phyloP scores from a whole-genome alignment of 2,329 filamentous ascomycete species.

The Aspergillus latus region DNA sequence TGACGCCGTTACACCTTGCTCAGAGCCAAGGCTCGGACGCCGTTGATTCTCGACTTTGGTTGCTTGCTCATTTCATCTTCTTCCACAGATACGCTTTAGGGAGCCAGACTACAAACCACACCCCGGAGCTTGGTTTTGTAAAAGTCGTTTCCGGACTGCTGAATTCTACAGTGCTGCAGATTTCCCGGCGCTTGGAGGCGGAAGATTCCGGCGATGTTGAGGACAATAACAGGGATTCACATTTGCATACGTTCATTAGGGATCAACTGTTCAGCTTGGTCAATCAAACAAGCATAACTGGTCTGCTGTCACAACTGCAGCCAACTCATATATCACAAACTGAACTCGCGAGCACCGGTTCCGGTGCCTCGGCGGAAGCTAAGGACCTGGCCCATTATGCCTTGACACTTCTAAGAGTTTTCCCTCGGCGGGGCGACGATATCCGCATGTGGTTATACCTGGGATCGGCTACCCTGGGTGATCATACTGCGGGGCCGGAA shows the following conservation, averaged over 20 bases:
- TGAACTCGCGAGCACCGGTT: slow-evolving; percentile 23
- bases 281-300: slow-evolving; percentile 71
- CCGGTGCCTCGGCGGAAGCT: slow-evolving; percentile 57
- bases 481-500: slow-evolving; percentile 34
- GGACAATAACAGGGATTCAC: slow-evolving; percentile 30
- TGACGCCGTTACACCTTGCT: slow-evolving; percentile 34
- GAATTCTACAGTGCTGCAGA: slow-evolving; percentile 56
- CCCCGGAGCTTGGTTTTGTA: slow-evolving; percentile 56
- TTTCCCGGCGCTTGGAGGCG: slow-evolving; percentile 52
- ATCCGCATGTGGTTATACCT: slow-evolving; percentile 93
- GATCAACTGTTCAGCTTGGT: slow-evolving; percentile 69
- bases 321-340: slow-evolving; percentile 26
- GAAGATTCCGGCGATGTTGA: slow-evolving; percentile 33
- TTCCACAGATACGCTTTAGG: slow-evolving; percentile 53
- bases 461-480: slow-evolving; percentile 57
- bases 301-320: slow-evolving; percentile 53
- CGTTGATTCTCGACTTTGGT: slow-evolving; percentile 51
- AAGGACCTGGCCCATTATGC: slow-evolving; percentile 82
- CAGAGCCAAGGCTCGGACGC: slow-evolving; percentile 34
- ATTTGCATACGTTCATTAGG: slow-evolving; percentile 57
- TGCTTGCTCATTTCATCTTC: slow-evolving; percentile 61
- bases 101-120: slow-evolving; percentile 37
- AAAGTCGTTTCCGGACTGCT: slow-evolving; percentile 56
- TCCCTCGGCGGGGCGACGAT: slow-evolving; percentile 77
- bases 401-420: slow-evolving; percentile 79